Evolutionary conservation across 1,139 yeast species (phyloP).

Genomic region (Hyphopichia khmerensis): DNA sequence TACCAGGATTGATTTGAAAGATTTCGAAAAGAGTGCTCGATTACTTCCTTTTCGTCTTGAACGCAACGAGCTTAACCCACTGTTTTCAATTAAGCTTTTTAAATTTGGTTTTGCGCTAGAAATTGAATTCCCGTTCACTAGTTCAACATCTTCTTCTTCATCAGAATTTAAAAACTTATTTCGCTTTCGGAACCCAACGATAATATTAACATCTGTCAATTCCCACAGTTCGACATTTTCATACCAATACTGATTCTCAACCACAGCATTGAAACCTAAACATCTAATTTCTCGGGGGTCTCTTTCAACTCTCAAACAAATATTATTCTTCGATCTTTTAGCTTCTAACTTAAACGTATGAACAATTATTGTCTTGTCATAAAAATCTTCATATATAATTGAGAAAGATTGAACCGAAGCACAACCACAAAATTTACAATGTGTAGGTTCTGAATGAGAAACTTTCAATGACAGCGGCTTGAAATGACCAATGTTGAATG

Average conservation of each 20-base stretch:
- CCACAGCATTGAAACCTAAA: slow-evolving; percentile 74
- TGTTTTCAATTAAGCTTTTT: slow-evolving; percentile 15
- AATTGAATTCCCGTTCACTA: slow-evolving; percentile 2
- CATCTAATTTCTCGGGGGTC: slow-evolving; percentile 90
- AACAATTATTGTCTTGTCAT: slow-evolving; percentile 57
- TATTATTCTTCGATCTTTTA: slow-evolving; percentile 73
- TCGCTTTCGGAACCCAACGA: slow-evolving; percentile 62
- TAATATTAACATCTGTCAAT: slow-evolving; percentile 70
- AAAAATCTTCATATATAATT: slow-evolving; percentile 65
- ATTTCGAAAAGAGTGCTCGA: slow-evolving; percentile 3
- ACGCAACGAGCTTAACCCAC: slow-evolving; percentile 23
- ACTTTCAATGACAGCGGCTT: slow-evolving; percentile 61
- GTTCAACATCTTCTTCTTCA: slow-evolving; percentile 13
- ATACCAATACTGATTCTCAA: slow-evolving; percentile 69
- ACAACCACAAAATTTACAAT: slow-evolving; percentile 89
- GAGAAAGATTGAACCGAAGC: slow-evolving; percentile 74
- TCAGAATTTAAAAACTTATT: slow-evolving; percentile 8
- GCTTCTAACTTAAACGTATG: slow-evolving; percentile 69
- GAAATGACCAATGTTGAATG: slow-evolving; percentile 60
- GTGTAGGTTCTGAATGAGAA: slow-evolving; percentile 81
- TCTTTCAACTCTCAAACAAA: slow-evolving; percentile 86
- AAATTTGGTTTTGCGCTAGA: slow-evolving; percentile 7
- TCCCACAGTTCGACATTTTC: slow-evolving; percentile 74
- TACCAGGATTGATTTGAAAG: not conserved
- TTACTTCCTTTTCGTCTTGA: slow-evolving; percentile 7